Percentiles rank a stretch among this genome's conserved stretches.
phyloP scores from a whole-genome alignment of 371 early-diverging fungal genomes.

The Mucor velutinosus region DNA sequence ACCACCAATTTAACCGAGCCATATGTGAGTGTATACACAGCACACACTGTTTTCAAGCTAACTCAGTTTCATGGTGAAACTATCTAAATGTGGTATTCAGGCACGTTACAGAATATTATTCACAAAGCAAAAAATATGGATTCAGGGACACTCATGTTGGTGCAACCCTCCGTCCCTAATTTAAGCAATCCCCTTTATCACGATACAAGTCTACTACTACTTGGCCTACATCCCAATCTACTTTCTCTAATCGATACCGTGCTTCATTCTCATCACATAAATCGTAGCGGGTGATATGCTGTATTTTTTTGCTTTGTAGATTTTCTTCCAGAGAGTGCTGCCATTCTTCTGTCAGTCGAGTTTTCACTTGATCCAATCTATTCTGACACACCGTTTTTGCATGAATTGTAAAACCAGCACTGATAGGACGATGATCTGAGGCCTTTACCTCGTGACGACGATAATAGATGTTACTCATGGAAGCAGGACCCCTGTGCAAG shows the following conservation, averaged over 20 bases:
- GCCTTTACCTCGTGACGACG: constrained; percentile 62
- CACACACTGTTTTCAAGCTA: no score
- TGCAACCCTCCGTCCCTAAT: neutral
- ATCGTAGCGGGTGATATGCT: constrained; percentile 21
- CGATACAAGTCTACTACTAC: constrained; percentile 8
- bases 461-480: constrained; percentile 27
- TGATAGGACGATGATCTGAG: constrained; percentile 82
- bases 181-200: constrained; percentile 4
- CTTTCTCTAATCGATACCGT: constrained; percentile 6
- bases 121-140: neutral
- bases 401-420: constrained; percentile 57
- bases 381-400: constrained; percentile 53
- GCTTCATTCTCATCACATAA: constrained; percentile 27
- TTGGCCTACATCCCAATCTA: constrained; percentile 23
- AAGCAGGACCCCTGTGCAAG: constrained; percentile 1
- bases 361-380: constrained; percentile 23
- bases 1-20: no score
- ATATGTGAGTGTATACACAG: no score
- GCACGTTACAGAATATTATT: neutral
- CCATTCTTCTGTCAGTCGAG: constrained; percentile 9
- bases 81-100: neutral
- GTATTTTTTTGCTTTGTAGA: constrained; percentile 13
- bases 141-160: neutral
- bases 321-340: neutral
- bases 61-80: no score